These are phyloP conservation scores for Plectosphaerella sp. DNA, from an alignment of 2,329 filamentous ascomycete genomes.

Conservation along the genomic window DNA sequence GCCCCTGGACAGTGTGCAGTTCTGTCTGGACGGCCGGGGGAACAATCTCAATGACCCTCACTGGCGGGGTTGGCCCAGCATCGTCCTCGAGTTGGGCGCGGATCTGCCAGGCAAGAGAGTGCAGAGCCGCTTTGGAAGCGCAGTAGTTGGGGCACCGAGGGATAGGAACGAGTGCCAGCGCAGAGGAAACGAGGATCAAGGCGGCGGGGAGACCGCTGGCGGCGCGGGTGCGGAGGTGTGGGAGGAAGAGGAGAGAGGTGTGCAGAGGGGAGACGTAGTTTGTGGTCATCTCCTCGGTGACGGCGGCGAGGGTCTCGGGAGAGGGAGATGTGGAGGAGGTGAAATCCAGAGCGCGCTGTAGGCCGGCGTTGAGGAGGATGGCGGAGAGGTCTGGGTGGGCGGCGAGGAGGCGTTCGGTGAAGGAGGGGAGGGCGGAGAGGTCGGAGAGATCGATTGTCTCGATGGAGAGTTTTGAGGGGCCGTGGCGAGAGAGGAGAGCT, in stretches of 20 bases:
- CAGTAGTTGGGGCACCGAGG: conserved; percentile 45
- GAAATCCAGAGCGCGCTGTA: conserved; percentile 45
- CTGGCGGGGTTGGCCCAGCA: conserved; percentile 21
- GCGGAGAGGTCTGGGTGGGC: conserved; percentile 47
- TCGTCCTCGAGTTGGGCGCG: conserved; percentile 33
- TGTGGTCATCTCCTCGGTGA: conserved; percentile 37
- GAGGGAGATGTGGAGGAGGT: conserved; percentile 24
- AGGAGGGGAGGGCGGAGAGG: conserved; percentile 32
- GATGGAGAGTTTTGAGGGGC: conserved; percentile 31
- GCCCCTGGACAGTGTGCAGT: conserved; percentile 38
- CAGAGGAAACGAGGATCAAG: conserved; percentile 32
- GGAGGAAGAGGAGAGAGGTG: conserved; percentile 40
- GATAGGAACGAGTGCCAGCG: conserved; percentile 42
- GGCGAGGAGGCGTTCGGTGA: conserved; percentile 30
- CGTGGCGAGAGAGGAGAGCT: conserved; percentile 41
- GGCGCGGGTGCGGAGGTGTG: conserved; percentile 28
- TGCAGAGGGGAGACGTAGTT: conserved; percentile 43
- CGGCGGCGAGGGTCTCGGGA: conserved; percentile 23
- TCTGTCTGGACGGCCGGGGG: conserved; percentile 44
- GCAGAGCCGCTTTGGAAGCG: conserved; percentile 48
- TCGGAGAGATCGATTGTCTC: conserved; percentile 40
- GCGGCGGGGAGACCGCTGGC: conserved; percentile 13
- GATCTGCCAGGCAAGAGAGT: conserved; percentile 39
- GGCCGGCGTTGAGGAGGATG: conserved; percentile 53
- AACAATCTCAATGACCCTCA: conserved; percentile 42